Evolutionary conservation across 176 grass and related monocot species (phyloP), one percentile per base, ranked within the genome.

Genomic region (Ampelocalamus luodianensis): DNA sequence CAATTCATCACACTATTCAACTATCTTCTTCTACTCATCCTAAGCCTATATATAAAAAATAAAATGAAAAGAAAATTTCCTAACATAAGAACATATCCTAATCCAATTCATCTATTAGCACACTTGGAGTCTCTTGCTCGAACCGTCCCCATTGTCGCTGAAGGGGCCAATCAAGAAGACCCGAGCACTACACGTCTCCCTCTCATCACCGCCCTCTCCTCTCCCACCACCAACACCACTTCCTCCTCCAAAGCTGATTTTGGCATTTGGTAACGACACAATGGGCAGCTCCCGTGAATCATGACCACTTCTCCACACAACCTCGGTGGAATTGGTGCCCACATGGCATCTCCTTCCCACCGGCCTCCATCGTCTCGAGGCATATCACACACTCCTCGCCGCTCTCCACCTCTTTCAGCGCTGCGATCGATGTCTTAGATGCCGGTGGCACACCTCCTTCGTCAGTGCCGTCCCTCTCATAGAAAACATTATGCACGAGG

Each of bases 301-400:
- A 87, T n/a, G n/a, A 24, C 87, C 91, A 92, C 54, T 84, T 85
- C 76, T 87, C 74, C 56, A 92, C 48, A 63, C 91, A 92, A 12
- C 20, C 74, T 4, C 80, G 74, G 38, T 90, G 91, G 40, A 89
- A 92, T 43, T 68, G 72, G 66, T 92, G 91, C 80, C 80, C 17
- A 6, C 91, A 92, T 18, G 87, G 91, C 79, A 92, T 87, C 76
- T 92, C 87, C 80, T 87, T 90, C 22, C 86, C 87, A 34, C 4
- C 43, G 3, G 5, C 55, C 37, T 44, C 79, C 13, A 84, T 27
- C 5, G 59, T 74, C 29, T 92, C 91, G 53, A 92, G 49, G 62
- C 91, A 90, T 8, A 92, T 79, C 32, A 43, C 68, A 34, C 91
- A 92, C 51, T 89, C 87, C 10, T 12, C 83, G 49, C 0, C 29